Evolutionary conservation across 2,329 filamentous ascomycete species (phyloP), one percentile per base, ranked within the genome.

Genomic region (Pseudogymnoascus pannorum): DNA sequence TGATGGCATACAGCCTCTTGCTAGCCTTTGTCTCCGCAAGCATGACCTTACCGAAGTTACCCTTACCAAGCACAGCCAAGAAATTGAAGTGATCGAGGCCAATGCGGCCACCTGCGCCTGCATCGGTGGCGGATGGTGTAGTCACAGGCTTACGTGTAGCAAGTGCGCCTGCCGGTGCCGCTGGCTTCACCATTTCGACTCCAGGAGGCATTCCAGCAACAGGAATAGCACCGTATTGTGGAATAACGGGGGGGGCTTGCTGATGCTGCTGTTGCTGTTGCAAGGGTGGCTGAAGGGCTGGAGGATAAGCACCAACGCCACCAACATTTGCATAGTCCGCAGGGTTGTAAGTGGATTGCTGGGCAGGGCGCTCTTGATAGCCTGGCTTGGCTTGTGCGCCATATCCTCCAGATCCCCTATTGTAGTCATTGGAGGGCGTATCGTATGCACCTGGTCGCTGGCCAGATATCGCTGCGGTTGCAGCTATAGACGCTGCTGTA

Each of bases 21-120:
- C 89, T 87, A 61, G 86, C 87, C 80, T 99, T 99, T 1, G 94
- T 96, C 77, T 99, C 95, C 2, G 94, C 94, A 74, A 99, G 80
- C 94, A 99, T 99, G 77, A 99, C 94, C 77, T 99, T 99, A 75
- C 94, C 94, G 72, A 99, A 99, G 77, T 99, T 99, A 78, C 94
- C 94, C 77, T 99, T 99, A 72, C 94, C 94, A 66, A 99, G 84
- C 60, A 99, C 94, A 66, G 95, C 93, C 66, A 99, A 82, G 83
- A 99, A 99, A 74, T 99, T 99, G 82, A 99, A 99, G 76, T 99
- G 92, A 73, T 99, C 95, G 51, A 99, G 80, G 16, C 94, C 94
- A 72, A 99, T 97, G 60, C 93, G 86, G 71, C 88, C 84, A 31
- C 89, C 89, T 62, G 87, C 91, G 40, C 90, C 89, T 2, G 84